Evolutionary conservation across 352 stramenopile species (phyloP).

Genomic region (Phytophthora macrochlamydospora): DNA sequence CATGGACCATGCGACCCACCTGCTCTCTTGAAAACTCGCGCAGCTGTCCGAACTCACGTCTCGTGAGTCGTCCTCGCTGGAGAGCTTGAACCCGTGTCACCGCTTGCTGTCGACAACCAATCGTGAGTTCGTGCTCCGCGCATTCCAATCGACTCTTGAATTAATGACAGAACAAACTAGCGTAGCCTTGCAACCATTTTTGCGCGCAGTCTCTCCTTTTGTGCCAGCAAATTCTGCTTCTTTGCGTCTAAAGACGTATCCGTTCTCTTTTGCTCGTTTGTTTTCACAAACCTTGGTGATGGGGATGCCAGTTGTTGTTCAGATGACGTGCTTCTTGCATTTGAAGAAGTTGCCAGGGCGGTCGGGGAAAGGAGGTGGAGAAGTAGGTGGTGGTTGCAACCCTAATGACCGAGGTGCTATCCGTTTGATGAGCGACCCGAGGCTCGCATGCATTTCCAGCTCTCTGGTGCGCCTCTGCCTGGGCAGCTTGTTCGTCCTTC

Average conservation of each 20-base stretch:
- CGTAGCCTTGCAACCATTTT: slow-evolving; percentile 53
- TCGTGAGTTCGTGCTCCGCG: too few species aligned
- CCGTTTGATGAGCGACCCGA: slow-evolving; percentile 24
- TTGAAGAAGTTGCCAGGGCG: neutral
- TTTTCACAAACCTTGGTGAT: neutral
- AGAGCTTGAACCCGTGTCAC: too few species aligned
- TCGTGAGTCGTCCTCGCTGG: slow-evolving; percentile 51
- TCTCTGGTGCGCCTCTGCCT: slow-evolving; percentile 6
- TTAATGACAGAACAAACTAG: too few species aligned
- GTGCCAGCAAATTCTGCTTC: slow-evolving; percentile 55
- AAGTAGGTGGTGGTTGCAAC: too few species aligned
- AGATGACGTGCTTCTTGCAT: too few species aligned
- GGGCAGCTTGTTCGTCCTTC: slow-evolving; percentile 41
- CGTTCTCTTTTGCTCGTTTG: slow-evolving; percentile 2
- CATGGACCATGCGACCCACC: too few species aligned
- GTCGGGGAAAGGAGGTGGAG: neutral
- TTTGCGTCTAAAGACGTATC: slow-evolving; percentile 43
- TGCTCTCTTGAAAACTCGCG: slow-evolving; percentile 17
- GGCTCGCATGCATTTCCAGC: slow-evolving; percentile 27
- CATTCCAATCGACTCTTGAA: too few species aligned
- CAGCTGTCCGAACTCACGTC: slow-evolving; percentile 53
- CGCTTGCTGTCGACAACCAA: too few species aligned
- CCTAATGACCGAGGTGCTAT: slow-evolving; percentile 8
- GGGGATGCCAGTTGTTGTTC: too few species aligned
- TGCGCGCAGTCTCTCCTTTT: slow-evolving; percentile 70